These are phyloP conservation scores for Dinochytrium kinnereticum DNA, from an alignment of 371 early-diverging fungal genomes.

Conservation along the genomic window DNA sequence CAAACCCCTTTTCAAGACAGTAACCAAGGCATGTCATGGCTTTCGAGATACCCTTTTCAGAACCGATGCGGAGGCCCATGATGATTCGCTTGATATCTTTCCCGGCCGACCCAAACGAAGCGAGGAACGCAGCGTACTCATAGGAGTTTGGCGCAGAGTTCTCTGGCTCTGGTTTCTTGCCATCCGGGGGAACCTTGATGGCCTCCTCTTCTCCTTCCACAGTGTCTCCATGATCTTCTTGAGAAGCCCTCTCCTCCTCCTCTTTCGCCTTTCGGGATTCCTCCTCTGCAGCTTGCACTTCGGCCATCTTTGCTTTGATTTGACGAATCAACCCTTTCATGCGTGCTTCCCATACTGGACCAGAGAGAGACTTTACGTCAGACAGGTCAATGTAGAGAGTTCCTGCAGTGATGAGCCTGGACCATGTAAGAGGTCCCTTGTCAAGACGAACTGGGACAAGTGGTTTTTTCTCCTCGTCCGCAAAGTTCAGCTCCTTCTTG, in stretches of 20 bases:
- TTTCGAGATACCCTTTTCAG: constrained; percentile 3
- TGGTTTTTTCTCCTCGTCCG: constrained; percentile 21
- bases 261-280: background rate
- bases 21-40: constrained; percentile 10
- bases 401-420: constrained; percentile 20
- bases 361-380: background rate
- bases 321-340: constrained; percentile 1
- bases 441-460: constrained; percentile 30
- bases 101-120: background rate
- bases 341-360: background rate
- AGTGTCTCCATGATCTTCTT: background rate
- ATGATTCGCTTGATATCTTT: constrained; percentile 5
- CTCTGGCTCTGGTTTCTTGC: background rate
- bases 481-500: constrained; percentile 39
- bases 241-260: background rate
- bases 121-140: constrained; percentile 2
- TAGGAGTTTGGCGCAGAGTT: background rate
- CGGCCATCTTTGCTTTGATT: background rate
- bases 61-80: background rate
- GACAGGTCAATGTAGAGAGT: constrained; percentile 16
- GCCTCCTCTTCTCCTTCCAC: background rate
- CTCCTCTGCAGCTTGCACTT: background rate
- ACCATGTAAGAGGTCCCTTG: constrained; percentile 35
- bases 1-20: constrained; percentile 23
- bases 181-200: background rate